Percentiles rank a stretch among this genome's conserved stretches.
Conservation (phyloP, 108 stramenopile species). For the Pseudonitzschia delicatissima region DNA sequence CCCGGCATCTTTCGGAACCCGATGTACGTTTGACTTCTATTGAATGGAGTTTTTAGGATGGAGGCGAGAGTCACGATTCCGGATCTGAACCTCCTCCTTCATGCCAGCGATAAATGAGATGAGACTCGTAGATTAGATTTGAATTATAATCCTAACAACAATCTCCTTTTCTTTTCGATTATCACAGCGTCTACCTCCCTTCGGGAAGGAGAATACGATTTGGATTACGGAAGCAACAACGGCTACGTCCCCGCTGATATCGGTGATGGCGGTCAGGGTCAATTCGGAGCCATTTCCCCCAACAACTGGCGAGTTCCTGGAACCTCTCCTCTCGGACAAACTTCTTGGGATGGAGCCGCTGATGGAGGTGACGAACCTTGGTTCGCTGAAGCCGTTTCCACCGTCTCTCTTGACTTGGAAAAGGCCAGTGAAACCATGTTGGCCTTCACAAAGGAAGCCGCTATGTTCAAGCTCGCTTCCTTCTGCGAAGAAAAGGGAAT, state of each 20-base stretch:
- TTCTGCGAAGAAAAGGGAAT: slow-evolving; percentile 67
- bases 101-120: no score
- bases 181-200: slow-evolving; percentile 27
- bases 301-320: slow-evolving; percentile 88
- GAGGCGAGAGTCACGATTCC: not conserved
- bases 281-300: slow-evolving; percentile 86
- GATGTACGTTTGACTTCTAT: slow-evolving; percentile 55
- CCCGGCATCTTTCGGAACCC: slow-evolving; percentile 60
- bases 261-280: slow-evolving; percentile 89
- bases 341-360: slow-evolving; percentile 70
- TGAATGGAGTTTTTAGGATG: no score
- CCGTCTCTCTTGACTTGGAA: slow-evolving; percentile 81
- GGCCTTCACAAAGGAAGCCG: slow-evolving; percentile 92
- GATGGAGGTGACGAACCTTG: slow-evolving; percentile 92
- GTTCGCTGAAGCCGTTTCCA: slow-evolving; percentile 90
- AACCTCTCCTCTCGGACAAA: slow-evolving; percentile 84
- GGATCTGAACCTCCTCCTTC: no score
- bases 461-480: slow-evolving; percentile 81
- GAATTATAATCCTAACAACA: no score
- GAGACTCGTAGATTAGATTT: not conserved
- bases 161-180: not conserved
- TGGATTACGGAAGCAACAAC: slow-evolving; percentile 86
- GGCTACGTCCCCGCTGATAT: slow-evolving; percentile 65
- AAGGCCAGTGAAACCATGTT: slow-evolving; percentile 84
- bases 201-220: slow-evolving; percentile 58